These are phyloP conservation scores for Pythium aquatile DNA, from an alignment of 352 stramenopile species.

Conservation along the genomic window DNA sequence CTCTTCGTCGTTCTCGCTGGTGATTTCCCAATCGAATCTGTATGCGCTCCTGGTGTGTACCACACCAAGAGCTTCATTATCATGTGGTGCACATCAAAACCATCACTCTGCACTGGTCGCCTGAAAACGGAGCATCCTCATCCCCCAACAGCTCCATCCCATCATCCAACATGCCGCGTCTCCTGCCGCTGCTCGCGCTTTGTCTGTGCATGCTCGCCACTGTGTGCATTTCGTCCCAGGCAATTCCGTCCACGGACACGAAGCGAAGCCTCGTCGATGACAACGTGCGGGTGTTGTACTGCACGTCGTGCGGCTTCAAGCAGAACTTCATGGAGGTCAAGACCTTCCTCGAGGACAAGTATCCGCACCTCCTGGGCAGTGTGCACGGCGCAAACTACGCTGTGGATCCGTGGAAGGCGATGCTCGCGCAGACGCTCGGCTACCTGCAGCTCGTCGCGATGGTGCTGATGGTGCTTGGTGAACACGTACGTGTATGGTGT, in stretches of 20 bases:
- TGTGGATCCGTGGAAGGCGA: slow-evolving; percentile 49
- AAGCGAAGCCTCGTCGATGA: slow-evolving; percentile 55
- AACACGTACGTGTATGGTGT: slow-evolving; percentile 39
- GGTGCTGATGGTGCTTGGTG: slow-evolving; percentile 59
- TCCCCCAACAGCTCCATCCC: neutral
- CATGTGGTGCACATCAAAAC: neutral
- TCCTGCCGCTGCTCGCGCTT: slow-evolving; percentile 29
- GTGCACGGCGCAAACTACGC: slow-evolving; percentile 61
- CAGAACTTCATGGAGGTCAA: slow-evolving; percentile 79
- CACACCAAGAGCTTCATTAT: neutral
- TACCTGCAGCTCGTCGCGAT: slow-evolving; percentile 54
- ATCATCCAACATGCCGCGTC: slow-evolving; percentile 19
- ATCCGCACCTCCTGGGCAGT: slow-evolving; percentile 67
- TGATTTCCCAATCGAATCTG: neutral
- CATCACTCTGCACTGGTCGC: neutral
- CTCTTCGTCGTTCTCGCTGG: slow-evolving; percentile 4
- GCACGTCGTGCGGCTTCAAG: slow-evolving; percentile 75
- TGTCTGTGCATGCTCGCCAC: slow-evolving; percentile 27
- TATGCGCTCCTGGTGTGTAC: neutral
- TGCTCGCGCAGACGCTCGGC: slow-evolving; percentile 41
- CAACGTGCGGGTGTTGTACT: slow-evolving; percentile 62
- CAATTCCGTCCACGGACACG: neutral
- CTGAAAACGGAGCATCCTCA: neutral
- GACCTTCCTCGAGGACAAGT: slow-evolving; percentile 65
- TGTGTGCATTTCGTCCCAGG: slow-evolving; percentile 5